phyloP scores from a whole-genome alignment of 129 eudicot genomes.

The Flaveria bidentis region DNA sequence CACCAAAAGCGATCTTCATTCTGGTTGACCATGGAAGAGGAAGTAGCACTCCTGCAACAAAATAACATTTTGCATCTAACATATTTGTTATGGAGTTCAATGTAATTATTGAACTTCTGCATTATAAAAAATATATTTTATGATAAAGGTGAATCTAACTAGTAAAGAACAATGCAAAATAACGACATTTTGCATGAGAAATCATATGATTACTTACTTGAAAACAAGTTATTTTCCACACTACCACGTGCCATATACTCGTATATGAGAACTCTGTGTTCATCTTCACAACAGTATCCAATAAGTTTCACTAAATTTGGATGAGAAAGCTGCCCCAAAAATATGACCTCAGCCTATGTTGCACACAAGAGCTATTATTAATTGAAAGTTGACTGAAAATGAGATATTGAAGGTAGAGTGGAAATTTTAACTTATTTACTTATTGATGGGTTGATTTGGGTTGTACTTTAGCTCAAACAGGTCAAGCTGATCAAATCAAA shows the following conservation, averaged over 20 bases:
- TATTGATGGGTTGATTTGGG: background rate
- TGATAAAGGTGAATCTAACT: background rate
- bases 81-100: slow-evolving; percentile 9
- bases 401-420: background rate
- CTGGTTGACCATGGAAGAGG: slow-evolving; percentile 92
- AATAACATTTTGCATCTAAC: slow-evolving; percentile 15
- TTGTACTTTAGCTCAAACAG: background rate
- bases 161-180: background rate
- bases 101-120: slow-evolving; percentile 12
- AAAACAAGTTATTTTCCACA: slow-evolving; percentile 83
- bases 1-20: slow-evolving; percentile 95
- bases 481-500: background rate
- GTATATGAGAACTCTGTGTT: slow-evolving; percentile 80
- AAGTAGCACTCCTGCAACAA: slow-evolving; percentile 82
- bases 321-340: slow-evolving; percentile 96
- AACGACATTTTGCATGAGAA: slow-evolving; percentile 15
- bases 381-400: background rate
- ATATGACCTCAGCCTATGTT: slow-evolving; percentile 86
- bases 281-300: slow-evolving; percentile 92
- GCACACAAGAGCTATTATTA: slow-evolving; percentile 20
- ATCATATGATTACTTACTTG: slow-evolving; percentile 55
- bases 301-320: slow-evolving; percentile 89
- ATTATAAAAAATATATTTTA: background rate
- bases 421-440: background rate
- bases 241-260: slow-evolving; percentile 94